Conservation (phyloP, 306 rosid species). For the Canavalia gladiata region DNA sequence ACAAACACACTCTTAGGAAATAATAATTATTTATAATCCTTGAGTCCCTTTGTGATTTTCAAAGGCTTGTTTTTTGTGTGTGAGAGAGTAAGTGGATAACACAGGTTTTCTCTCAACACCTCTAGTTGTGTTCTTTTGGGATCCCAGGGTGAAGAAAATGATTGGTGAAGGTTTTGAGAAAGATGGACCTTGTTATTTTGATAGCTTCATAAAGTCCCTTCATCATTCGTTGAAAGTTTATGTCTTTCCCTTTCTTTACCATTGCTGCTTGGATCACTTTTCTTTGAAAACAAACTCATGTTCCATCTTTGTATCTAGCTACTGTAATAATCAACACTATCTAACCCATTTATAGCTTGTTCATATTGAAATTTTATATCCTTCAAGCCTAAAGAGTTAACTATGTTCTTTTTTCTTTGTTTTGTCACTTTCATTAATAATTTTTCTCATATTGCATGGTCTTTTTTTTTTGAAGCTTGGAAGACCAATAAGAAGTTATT, state of each 20-base stretch:
- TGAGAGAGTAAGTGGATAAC: neutral
- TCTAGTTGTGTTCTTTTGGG: neutral
- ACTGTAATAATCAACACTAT: too few species aligned
- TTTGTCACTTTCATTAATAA: too few species aligned
- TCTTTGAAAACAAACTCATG: neutral
- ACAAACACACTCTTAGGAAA: neutral
- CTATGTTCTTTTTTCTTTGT: too few species aligned
- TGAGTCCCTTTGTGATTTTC: conserved; percentile 10
- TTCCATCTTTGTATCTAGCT: neutral
- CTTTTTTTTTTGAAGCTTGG: too few species aligned
- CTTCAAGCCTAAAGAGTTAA: too few species aligned
- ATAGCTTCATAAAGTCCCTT: neutral
- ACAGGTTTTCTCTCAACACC: neutral
- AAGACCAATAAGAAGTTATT: too few species aligned
- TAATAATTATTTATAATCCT: neutral
- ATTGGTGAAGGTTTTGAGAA: neutral
- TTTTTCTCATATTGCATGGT: too few species aligned
- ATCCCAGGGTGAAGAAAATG: neutral
- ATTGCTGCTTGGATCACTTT: neutral
- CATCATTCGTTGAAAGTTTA: neutral
- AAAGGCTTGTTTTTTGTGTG: neutral
- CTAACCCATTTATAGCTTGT: too few species aligned
- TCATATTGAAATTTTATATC: too few species aligned
- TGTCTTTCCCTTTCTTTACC: neutral
- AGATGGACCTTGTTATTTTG: neutral